Evolutionary conservation across 1,284 basidiomycete genomes (phyloP), one percentile per base, ranked within the genome.

Genomic region (Ceratobasidium theobromae): DNA sequence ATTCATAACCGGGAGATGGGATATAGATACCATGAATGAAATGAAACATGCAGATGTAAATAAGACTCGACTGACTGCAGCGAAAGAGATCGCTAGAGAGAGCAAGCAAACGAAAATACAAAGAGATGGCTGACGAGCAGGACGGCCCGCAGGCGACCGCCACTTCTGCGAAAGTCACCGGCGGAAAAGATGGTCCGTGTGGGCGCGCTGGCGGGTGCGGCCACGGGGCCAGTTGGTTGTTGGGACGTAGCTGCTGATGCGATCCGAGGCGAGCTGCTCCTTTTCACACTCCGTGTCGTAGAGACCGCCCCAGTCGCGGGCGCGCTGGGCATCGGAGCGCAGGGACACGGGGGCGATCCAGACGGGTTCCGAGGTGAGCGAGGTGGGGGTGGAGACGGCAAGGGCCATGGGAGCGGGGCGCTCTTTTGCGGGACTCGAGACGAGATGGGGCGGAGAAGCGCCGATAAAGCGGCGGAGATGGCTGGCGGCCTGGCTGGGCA

Each of bases 131-230:
- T 64, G 40, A 64, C 58, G 58, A 64, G 58, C 33, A 64, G 58
- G 58, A 52, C 58, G 58, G 58, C 33, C 57, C 46, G 8, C 48
- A 64, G 58, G 58, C 58, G 46, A 51, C 58, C 58, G 58, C 48
- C 58, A 28, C 58, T 64, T 64, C 58, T 64, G 46, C 57, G 58
- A 64, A 51, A 64, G 58, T 64, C 58, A 64, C 58, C 57, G 46
- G 12, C 27, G 43, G 45, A 60, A 52, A n/a, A 52, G 21, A 21
- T 58, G 41, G 14, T 64, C 58, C 46, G 58, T 64, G 32, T 64
- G 30, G 46, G 58, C 30, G 58, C 58, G 58, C 23, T 64, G 46
- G 48, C 58, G 58, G 27, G 58, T 64, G 28, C 58, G 58, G 46
- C 58, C 58, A 48, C 58, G 58, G 11, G 18, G 48, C 58, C 58